Evolutionary conservation across 2,329 filamentous ascomycete species (phyloP), one percentile per base, ranked within the genome.

Genomic region (Sporothrix luriei): DNA sequence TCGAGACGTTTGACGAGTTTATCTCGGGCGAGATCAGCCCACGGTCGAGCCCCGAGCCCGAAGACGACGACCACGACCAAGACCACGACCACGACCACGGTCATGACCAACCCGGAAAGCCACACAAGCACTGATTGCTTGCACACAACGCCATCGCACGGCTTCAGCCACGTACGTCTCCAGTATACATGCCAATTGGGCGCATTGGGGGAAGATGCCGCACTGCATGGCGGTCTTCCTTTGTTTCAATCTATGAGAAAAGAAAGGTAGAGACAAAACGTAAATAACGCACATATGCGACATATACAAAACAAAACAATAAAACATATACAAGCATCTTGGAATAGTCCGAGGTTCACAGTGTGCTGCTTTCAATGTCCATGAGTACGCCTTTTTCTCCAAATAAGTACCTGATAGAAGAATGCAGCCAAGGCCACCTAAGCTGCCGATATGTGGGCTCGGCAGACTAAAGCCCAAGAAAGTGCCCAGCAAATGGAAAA

Each of bases 1-100:
- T 82, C 40, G 82, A 82, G 52, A 82, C 80, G 75, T 89, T 91
- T 71, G 91, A 97, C 77, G 93, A 98, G 78, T 94, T 93, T 75
- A 91, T 94, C 72, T 80, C 85, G 2, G 86, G 86, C 2, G 85
- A 90, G 73, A 81, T 90, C 11, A 88, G 84, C 74, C 81, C 84
- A 16, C 80, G 81, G 74, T 82, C 80, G 52, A 88, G 83, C 74
- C 87, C 87, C 3, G 88, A 91, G 76, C 85, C 87, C 1, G 87
- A 91, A 73, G 82, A 83, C 24, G 77, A 81, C 33, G 78, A 79
- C 68, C 76, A 83, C 73, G 78, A 81, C 13, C 40, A 43, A 13
- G 40, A 43, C 13, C 78, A 81, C 29, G 78, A 79, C 68, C 76
- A 83, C 73, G 78, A 81, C 6, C 80, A 86, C 72, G 77, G 80